Conservation (phyloP, 192 early-diverging fungal genomes). For the Rhizophagus prolifer region DNA sequence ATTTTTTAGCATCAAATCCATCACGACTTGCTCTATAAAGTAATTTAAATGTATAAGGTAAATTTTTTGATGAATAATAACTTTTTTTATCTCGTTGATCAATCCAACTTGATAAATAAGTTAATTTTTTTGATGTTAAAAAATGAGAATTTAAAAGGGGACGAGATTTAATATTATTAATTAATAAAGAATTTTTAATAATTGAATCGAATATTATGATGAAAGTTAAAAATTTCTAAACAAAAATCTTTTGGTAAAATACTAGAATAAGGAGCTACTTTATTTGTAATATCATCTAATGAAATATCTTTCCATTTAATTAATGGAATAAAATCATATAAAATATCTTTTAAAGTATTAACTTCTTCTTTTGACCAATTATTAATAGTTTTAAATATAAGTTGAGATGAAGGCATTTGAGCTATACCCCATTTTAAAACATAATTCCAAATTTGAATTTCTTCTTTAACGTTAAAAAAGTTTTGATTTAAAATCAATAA, state of each 20-base stretch:
- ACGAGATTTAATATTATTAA: background rate
- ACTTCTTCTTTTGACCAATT: background rate
- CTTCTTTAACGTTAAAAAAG: background rate
- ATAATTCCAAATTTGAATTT: slow-evolving; percentile 1
- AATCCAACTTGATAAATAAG: background rate
- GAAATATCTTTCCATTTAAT: background rate
- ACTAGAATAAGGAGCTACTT: background rate
- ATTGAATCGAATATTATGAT: background rate
- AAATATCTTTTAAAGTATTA: background rate
- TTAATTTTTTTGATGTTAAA: background rate
- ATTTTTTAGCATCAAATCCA: background rate
- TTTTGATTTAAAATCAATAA: background rate
- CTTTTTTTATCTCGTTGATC: background rate
- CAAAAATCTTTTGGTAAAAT: background rate
- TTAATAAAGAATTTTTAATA: background rate
- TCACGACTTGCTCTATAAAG: background rate
- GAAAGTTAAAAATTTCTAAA: background rate
- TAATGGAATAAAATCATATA: background rate
- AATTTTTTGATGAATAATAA: background rate
- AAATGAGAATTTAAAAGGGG: background rate
- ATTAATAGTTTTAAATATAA: background rate
- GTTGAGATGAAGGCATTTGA: slow-evolving; percentile 1
- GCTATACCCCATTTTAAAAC: slow-evolving; percentile 4
- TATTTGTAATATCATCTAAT: background rate
- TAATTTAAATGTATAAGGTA: background rate